Percentiles rank a stretch among this genome's conserved stretches.
phyloP scores from a whole-genome alignment of 2,329 filamentous ascomycete genomes.

The Fonsecaea pugnacius region DNA sequence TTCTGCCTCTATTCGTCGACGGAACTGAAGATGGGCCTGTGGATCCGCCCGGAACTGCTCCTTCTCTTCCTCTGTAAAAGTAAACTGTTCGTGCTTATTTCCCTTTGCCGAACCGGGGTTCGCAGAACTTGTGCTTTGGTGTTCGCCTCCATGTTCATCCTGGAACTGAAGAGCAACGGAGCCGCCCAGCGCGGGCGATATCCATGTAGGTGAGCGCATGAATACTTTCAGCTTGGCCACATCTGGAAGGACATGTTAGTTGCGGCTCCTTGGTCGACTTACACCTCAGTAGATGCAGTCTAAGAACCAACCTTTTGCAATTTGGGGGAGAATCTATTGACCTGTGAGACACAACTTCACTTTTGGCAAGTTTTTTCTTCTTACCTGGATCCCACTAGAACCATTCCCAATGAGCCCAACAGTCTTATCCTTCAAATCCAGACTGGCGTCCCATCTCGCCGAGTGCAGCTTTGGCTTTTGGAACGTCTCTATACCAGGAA shows the following conservation, averaged over 20 bases:
- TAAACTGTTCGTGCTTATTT: no score
- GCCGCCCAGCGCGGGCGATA: conserved; percentile 30
- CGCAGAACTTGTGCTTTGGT: no score
- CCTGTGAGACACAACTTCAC: conserved; percentile 54
- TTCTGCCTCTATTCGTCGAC: no score
- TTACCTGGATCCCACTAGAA: conserved; percentile 47
- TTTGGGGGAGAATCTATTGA: conserved; percentile 55
- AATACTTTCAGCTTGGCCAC: conserved; percentile 35
- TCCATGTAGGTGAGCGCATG: conserved; percentile 39
- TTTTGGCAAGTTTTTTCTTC: no score
- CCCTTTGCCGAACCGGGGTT: no score
- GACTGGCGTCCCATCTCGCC: conserved; percentile 40
- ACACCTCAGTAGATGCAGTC: no score
- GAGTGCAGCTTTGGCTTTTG: conserved; percentile 42
- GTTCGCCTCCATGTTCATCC: conserved; percentile 10
- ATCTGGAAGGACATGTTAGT: not conserved
- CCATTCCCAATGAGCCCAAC: conserved; percentile 53
- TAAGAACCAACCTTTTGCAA: not conserved
- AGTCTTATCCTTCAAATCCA: conserved; percentile 40
- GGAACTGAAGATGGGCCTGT: no score
- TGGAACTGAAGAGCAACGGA: conserved; percentile 5
- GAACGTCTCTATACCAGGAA: conserved; percentile 43
- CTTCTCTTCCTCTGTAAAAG: no score
- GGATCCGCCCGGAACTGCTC: no score
- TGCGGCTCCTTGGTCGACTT: no score